Base-by-base conservation (phyloP, 345 rosid genomes). In the Litchi chinensis region DNA sequence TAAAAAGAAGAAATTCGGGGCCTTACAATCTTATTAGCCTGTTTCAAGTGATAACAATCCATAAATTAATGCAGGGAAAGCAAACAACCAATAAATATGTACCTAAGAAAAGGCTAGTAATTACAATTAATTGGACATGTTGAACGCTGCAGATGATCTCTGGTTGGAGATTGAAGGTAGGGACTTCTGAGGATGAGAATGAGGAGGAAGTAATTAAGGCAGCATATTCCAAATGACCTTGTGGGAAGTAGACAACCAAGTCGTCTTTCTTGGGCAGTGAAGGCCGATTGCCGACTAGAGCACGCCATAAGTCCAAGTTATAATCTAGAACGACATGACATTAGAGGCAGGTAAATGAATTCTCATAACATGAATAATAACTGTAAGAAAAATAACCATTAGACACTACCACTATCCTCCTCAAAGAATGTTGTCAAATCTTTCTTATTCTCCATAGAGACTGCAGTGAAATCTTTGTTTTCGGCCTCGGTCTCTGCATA, bases 1-100 rank as follows among this genome's bases (percentile, higher is more conserved):
- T n/a, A n/a, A n/a, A n/a, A n/a, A n/a, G n/a, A n/a, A n/a, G n/a
- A n/a, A n/a, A n/a, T n/a, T n/a, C n/a, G n/a, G n/a, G n/a, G n/a
- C n/a, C n/a, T n/a, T n/a, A n/a, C n/a, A n/a, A 87, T 97, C 86
- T 90, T 91, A 74, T 95, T 92, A 70, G 98, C 97, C 98, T 95
- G 79, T 28, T 28, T 28, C 32, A 28, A 28, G 32, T 0, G 32
- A 28, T 28, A 28, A 28, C 32, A 28, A 28, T 28, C 32, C 1
- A 28, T 28, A 28, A 28, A 28, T 28, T 2, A 28, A 28, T 28
- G 2, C 32, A 28, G 1, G 32, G 32, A 28, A 28, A 2, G 32
- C 32, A 28, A 28, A 28, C 32, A 28, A 28, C 1, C 32, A 28
- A 28, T 28, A 28, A 28, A 28, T 28, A 43, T 63, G 15, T 28